Evolutionary conservation across 805 yeast genomes (phyloP), one percentile per base, ranked within the genome.

Genomic region (Helenozyma baotianmanensis): DNA sequence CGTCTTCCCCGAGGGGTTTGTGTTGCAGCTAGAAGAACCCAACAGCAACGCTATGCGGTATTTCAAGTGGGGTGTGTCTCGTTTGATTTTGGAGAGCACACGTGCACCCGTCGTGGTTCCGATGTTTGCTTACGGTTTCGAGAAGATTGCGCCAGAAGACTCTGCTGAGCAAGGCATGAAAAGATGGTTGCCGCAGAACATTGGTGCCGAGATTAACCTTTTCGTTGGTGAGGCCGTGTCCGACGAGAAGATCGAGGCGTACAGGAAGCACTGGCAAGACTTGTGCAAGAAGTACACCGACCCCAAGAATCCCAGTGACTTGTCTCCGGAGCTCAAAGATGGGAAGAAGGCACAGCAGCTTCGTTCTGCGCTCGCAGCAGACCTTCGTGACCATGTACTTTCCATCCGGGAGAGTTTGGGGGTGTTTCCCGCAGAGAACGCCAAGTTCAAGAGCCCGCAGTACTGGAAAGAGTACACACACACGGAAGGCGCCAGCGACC

Each of bases 1-100:
- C 54, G 77, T 88, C 4, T 90, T 86, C 58, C 98, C 98, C 0
- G 98, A 90, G 56, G 96, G 95, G 0, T 86, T 81, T 54, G 97
- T 90, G 4, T 73, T 90, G 33, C 98, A 92, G 56, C 56, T 85
- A 30, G 72, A 79, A 39, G 79, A 81, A 22, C 96, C 96, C 0
- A 78, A 76, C 53, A 68, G 73, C 30, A 83, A 86, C 45, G 87
- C 97, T 3, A 85, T 92, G 92, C 68, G 96, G 42, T 90, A 85
- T 58, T 90, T 92, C 68, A 82, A 85, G 53, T 90, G 97, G 97
- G 98, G 98, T 0, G 79, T 88, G 1, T 76, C 95, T 2, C 70
- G 98, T 45, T 54, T 89, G 45, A 70, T 92, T 4, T 60, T 92
- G 35, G 98, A 90, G 56, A 68, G 94, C 8, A 79, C 90, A 0